Evolutionary conservation across 805 yeast genomes (phyloP).

Genomic region (Ogataea neopini): DNA sequence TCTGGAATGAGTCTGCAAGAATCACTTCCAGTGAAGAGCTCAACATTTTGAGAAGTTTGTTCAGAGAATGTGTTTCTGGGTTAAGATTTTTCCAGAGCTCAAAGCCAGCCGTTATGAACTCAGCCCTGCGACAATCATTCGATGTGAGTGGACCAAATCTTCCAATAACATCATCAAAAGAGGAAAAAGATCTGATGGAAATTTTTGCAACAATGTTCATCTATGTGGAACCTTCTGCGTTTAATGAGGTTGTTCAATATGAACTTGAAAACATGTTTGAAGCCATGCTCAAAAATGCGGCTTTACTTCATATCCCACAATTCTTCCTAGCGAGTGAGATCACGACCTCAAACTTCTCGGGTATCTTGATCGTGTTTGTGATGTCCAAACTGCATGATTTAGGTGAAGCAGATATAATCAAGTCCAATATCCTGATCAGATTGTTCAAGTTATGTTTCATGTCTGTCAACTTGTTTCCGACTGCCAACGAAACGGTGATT

Average conservation of each 20-base stretch:
- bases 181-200: conserved; percentile 95
- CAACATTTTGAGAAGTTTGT: conserved; percentile 68
- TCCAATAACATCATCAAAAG: conserved; percentile 86
- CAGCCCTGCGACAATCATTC: conserved; percentile 42
- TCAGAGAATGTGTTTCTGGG: conserved; percentile 83
- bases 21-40: conserved; percentile 84
- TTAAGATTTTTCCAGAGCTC: conserved; percentile 68
- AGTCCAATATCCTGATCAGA: conserved; percentile 78
- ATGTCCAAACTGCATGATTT: conserved; percentile 70
- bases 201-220: conserved; percentile 90
- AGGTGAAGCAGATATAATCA: conserved; percentile 76
- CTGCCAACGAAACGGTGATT: conserved; percentile 81
- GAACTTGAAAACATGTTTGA: conserved; percentile 79
- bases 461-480: conserved; percentile 92
- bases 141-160: conserved; percentile 78
- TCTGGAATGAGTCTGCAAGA: conserved; percentile 86
- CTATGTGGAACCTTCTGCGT: conserved; percentile 92
- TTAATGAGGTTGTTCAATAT: conserved; percentile 83
- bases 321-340: conserved; percentile 90
- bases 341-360: conserved; percentile 91
- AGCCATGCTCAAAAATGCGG: conserved; percentile 78
- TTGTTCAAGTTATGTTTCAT: conserved; percentile 90
- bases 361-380: conserved; percentile 75
- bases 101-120: conserved; percentile 44
- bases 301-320: conserved; percentile 88